Base-by-base conservation (phyloP, 495 filamentous ascomycete species). In the Viridothelium virens region DNA sequence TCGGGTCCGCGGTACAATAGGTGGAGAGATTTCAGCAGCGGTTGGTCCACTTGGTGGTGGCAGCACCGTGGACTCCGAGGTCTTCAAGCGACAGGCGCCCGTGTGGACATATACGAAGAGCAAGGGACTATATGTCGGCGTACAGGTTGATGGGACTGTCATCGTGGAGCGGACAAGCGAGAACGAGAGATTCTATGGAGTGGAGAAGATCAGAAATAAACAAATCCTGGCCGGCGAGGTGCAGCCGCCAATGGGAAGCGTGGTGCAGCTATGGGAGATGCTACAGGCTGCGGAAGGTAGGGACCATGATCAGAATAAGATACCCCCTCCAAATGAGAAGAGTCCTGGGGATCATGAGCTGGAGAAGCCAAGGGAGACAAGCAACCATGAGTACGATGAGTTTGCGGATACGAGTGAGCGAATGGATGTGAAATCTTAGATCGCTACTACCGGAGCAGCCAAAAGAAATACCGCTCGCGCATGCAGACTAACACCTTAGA, bases 91-190 rank as follows among this genome's bases (percentile, higher is more conserved):
- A 73, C 81, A 85, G 74, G 73, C 90, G 70, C 89, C 91, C 2
- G 86, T 95, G 33, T 91, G 88, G 79, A 92, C 88, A 10, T 96
- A 96, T 67, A 84, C 95, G 67, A 95, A 95, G 75, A 88, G 88
- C 67, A 84, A 88, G 64, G 91, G 91, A 2, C 85, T 92, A 64
- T 91, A 91, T 68, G 87, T 90, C 33, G 87, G 89, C 18, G 88
- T 92, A 7, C 88, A 88, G 66, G 79, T 96, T 37, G 89, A 95
- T 66, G 92, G 92, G 1, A 94, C 91, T 1, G 80, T 94, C 63
- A 80, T 96, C 63, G 87, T 88, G 56, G 91, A 96, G 75, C 85
- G 92, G 18, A 86, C 84, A 3, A 90, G 93, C 70, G 92, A 96
- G 77, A 96, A 96, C 74, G 91, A 92, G 74, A 81, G 85, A 7